Base-by-base conservation (phyloP, 2,329 filamentous ascomycete species). In the Raffaelea deltoideospora region DNA sequence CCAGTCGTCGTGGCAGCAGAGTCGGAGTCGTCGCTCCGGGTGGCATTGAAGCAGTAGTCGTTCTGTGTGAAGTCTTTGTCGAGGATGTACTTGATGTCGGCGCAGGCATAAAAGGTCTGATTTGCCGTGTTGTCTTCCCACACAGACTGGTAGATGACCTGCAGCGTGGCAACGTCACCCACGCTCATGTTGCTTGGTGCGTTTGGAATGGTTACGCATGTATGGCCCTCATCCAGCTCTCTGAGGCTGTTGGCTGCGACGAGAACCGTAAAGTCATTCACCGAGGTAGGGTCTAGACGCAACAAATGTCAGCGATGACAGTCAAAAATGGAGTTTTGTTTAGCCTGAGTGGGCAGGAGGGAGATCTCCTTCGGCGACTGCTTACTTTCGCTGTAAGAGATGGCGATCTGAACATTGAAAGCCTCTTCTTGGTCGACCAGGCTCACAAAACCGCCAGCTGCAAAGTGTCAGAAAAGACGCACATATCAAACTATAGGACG, bases 1-100 rank as follows among this genome's bases (percentile, higher is more conserved):
- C 35, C 32, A 7, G 34, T 18, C 1, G 43, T 42, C 14, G 18
- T 46, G 40, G 29, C 46, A 34, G 34, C 14, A 21, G 19, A 6
- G 11, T 31, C 29, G 11, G 29, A 14, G 21, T 15, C 30, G 9
- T 15, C 38, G n/a, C n/a, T n/a, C 14, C 26, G 21, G 3, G 53
- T 58, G 18, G 52, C 51, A 40, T 59, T 58, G 49, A 59, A 57
- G 46, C 55, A 58, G 26, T 53, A 53, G 19, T 53, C 47, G 33
- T 45, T 45, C 14, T 45, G 34, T 3, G 42, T 45, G 38, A 58
- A 54, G 31, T 50, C 43, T 28, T 48, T 37, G 17, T 33, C 32
- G 5, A 31, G 20, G 10, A 40, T 34, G 33, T 42, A 37, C 8
- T 20, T 53, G 33, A 59, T 48, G 42, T 59, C 55, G 29, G 55